phyloP scores from a whole-genome alignment of 306 rosid species.

The Clitoria ternatea region DNA sequence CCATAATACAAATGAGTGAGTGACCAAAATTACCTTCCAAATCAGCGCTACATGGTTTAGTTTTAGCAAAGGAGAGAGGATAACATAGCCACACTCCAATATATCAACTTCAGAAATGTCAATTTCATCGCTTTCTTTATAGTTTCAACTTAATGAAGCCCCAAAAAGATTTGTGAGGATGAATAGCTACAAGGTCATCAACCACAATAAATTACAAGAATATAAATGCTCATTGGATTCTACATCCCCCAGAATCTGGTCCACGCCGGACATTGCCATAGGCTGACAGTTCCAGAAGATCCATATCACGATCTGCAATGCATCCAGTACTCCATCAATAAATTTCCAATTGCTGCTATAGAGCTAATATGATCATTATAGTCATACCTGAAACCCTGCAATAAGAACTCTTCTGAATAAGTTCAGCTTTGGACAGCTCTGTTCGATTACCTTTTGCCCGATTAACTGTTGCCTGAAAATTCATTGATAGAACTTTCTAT shows the following conservation, averaged over 20 bases:
- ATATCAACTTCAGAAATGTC: not conserved
- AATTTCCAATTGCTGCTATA: constrained; percentile 3
- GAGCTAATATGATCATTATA: constrained; percentile 7
- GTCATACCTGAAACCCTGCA: constrained; percentile 84
- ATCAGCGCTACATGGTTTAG: too few relatives aligned
- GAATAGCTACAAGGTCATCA: constrained; percentile 5
- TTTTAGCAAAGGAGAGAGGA: not conserved
- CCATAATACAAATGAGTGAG: too few relatives aligned
- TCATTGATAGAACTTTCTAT: not conserved
- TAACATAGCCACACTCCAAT: not conserved
- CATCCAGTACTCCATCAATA: constrained; percentile 17
- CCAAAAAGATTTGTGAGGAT: not conserved
- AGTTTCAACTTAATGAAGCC: constrained; percentile 9
- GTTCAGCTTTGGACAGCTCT: constrained; percentile 70
- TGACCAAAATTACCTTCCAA: not conserved
- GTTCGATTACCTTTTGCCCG: constrained; percentile 86
- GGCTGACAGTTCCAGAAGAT: constrained; percentile 84
- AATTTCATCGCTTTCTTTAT: not conserved
- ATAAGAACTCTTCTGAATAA: constrained; percentile 86
- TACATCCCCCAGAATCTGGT: constrained; percentile 79
- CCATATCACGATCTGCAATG: constrained; percentile 83
- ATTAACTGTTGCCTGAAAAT: constrained; percentile 72
- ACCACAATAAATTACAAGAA: not conserved
- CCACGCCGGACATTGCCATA: constrained; percentile 71
- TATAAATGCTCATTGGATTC: constrained; percentile 57